phyloP scores from a whole-genome alignment of 768 basidiomycete genomes.

The Lactarius deliciosus region DNA sequence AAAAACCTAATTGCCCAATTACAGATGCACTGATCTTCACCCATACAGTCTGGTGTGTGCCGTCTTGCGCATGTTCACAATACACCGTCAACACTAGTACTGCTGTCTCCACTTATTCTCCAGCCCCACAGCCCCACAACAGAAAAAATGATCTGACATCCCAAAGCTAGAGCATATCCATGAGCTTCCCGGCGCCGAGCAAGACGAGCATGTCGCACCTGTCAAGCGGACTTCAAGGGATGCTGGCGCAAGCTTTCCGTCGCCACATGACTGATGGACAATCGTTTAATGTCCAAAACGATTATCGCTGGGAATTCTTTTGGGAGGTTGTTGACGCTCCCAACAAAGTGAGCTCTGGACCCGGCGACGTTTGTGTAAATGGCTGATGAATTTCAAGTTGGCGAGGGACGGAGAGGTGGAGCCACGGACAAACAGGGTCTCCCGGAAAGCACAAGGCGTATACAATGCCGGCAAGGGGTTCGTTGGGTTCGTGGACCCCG shows the following conservation, averaged over 20 bases:
- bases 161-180: background rate
- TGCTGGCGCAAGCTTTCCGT: background rate
- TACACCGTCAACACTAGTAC: too few species aligned
- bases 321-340: too few species aligned
- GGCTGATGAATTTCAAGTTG: slow-evolving; percentile 28
- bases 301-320: background rate
- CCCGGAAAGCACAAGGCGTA: too few species aligned
- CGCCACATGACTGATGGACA: background rate
- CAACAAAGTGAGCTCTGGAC: too few species aligned
- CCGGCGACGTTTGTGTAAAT: background rate
- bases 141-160: too few species aligned
- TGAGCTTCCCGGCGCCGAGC: background rate
- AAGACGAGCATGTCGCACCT: background rate
- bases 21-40: too few species aligned
- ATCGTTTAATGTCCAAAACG: background rate
- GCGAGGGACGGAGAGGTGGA: too few species aligned
- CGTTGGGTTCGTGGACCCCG: background rate
- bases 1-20: too few species aligned
- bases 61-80: too few species aligned
- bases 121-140: too few species aligned
- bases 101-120: too few species aligned
- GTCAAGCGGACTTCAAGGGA: background rate
- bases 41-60: too few species aligned
- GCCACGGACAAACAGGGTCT: background rate
- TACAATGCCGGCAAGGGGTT: background rate